Conservation (phyloP, 1,284 basidiomycete genomes). For the Omphalotus olearius region DNA sequence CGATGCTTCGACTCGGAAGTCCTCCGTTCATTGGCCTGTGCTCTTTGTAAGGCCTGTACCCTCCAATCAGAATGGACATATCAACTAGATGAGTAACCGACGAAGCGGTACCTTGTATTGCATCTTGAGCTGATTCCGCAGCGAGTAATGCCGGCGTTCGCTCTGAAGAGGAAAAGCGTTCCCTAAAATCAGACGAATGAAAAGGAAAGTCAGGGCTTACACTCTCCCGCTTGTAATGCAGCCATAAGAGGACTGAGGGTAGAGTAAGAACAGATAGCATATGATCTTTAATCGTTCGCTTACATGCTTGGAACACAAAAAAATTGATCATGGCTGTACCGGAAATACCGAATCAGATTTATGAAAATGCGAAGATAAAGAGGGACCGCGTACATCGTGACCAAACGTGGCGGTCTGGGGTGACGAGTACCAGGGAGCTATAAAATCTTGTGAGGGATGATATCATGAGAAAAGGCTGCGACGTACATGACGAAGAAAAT, state of each 20-base stretch:
- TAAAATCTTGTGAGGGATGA: not conserved
- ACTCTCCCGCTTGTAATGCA: constrained; percentile 11
- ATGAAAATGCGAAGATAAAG: not conserved
- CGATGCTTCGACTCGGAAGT: constrained; percentile 68
- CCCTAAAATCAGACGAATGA: too few relatives aligned
- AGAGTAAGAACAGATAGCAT: not conserved
- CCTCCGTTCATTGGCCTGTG: constrained; percentile 68
- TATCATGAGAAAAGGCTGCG: not conserved
- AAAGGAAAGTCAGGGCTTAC: not conserved
- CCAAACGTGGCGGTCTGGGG: constrained; percentile 39
- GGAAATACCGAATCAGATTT: not conserved
- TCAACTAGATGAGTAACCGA: not conserved
- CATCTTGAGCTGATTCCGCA: constrained; percentile 12
- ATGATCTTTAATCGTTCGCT: not conserved
- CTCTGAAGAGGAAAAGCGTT: not conserved
- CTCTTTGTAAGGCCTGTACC: constrained; percentile 25
- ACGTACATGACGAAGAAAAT: constrained; percentile 44
- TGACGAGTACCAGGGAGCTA: constrained; percentile 37
- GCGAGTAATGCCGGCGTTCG: constrained; percentile 12
- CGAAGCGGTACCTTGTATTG: constrained; percentile 10
- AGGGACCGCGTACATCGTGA: constrained; percentile 33
- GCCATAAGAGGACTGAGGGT: constrained; percentile 9
- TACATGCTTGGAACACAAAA: constrained; percentile 43
- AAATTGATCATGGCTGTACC: constrained; percentile 46
- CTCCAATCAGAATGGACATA: not conserved